A percentile compares a stretch with the other conserved stretches of the same genome.
Conservation (phyloP, 768 basidiomycete species). For the Rossbeevera mucosa region DNA sequence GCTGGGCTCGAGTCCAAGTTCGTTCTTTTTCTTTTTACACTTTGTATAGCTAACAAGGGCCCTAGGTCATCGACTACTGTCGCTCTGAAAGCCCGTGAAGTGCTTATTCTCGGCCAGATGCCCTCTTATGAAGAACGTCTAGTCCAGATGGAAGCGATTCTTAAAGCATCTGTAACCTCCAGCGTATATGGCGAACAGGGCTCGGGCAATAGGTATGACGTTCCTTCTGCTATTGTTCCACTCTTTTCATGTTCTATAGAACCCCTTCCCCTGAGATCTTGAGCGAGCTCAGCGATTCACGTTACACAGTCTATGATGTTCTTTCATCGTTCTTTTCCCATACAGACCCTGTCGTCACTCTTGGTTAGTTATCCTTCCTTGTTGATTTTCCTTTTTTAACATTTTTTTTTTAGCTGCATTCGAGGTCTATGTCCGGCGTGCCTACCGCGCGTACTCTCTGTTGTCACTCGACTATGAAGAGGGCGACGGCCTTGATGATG, state of each 20-base stretch:
- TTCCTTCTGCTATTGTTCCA: background rate
- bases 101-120: constrained; percentile 92
- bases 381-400: background rate
- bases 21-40: constrained; percentile 22
- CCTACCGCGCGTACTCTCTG: constrained; percentile 90
- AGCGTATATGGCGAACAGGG: constrained; percentile 88
- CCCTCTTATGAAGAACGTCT: constrained; percentile 95
- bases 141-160: constrained; percentile 89
- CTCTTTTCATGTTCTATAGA: constrained; percentile 35
- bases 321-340: constrained; percentile 94
- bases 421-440: constrained; percentile 93
- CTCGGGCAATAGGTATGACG: constrained; percentile 49
- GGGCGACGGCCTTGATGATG: constrained; percentile 80
- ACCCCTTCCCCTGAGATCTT: constrained; percentile 82
- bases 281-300: constrained; percentile 90
- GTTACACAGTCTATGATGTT: constrained; percentile 96
- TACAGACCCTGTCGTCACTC: constrained; percentile 73
- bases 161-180: constrained; percentile 82
- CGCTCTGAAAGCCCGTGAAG: constrained; percentile 93
- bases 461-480: constrained; percentile 94
- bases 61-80: constrained; percentile 84
- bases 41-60: constrained; percentile 2
- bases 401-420: constrained; percentile 62
- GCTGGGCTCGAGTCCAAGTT: constrained; percentile 87
- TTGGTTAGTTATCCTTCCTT: constrained; percentile 50